These are phyloP conservation scores for Xanthoceras sorbifolium DNA, from an alignment of 345 rosid genomes.

Conservation along the genomic window DNA sequence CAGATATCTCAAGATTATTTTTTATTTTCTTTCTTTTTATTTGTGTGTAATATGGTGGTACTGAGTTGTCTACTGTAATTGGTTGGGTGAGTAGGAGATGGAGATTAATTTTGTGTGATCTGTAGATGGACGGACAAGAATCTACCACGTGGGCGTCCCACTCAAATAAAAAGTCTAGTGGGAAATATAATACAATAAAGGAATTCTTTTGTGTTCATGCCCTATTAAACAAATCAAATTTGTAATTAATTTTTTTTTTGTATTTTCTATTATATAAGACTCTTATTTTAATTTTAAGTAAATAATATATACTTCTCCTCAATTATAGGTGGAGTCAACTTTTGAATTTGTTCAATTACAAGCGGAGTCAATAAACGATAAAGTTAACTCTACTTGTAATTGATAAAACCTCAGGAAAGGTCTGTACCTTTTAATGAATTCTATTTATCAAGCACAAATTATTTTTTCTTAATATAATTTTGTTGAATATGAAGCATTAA, in stretches of 20 bases:
- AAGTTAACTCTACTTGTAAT: too few relatives aligned
- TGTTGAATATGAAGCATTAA: too few relatives aligned
- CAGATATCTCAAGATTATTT: slow-evolving; percentile 11
- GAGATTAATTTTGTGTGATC: slow-evolving; percentile 20
- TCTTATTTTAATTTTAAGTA: too few relatives aligned
- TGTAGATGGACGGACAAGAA: slow-evolving; percentile 8
- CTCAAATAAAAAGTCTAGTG: slow-evolving; percentile 20
- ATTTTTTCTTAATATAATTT: too few relatives aligned
- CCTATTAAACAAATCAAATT: slow-evolving; percentile 11
- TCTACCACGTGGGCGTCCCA: slow-evolving; percentile 21
- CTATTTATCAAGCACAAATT: too few relatives aligned
- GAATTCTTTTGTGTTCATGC: slow-evolving; percentile 10
- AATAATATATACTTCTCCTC: too few relatives aligned
- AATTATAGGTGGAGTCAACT: too few relatives aligned
- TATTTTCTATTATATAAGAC: too few relatives aligned
- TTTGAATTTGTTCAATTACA: too few relatives aligned
- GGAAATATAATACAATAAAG: slow-evolving; percentile 22
- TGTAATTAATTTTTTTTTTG: slow-evolving; percentile 15
- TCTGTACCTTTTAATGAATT: too few relatives aligned
- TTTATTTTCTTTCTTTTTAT: neutral
- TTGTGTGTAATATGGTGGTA: slow-evolving; percentile 21
- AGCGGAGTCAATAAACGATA: too few relatives aligned
- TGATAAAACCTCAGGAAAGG: too few relatives aligned
- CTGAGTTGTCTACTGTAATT: slow-evolving; percentile 17
- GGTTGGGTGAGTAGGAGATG: slow-evolving; percentile 17